These are phyloP conservation scores for Colletotrichum sp. DNA, from an alignment of 2,329 filamentous ascomycete genomes.

Conservation along the genomic window DNA sequence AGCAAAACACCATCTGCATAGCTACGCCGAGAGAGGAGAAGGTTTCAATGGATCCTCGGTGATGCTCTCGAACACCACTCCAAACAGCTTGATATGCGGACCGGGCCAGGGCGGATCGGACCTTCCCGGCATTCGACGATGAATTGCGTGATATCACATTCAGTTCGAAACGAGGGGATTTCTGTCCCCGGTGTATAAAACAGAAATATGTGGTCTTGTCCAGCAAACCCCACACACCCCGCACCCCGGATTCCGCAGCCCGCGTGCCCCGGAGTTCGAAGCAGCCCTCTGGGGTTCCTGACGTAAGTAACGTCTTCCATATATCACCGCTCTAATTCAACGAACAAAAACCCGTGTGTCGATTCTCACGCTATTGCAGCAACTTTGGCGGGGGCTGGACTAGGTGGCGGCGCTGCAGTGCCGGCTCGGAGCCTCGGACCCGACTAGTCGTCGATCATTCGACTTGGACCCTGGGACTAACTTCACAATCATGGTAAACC, in stretches of 20 bases:
- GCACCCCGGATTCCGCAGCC: background rate
- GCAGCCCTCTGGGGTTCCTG: background rate
- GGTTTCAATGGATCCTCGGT: background rate
- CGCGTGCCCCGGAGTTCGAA: background rate
- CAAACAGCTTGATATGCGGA: background rate
- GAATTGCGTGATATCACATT: background rate
- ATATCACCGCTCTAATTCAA: background rate
- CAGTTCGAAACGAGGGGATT: background rate
- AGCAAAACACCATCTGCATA: background rate
- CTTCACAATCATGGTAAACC: background rate
- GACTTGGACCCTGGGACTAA: background rate
- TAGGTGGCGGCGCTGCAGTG: background rate
- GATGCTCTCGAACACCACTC: background rate
- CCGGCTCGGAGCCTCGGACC: background rate
- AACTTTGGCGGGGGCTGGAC: background rate
- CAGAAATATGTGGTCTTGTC: background rate
- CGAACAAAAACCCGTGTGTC: background rate
- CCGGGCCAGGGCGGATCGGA: background rate
- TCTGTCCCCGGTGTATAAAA: background rate
- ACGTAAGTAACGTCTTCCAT: rapidly evolving
- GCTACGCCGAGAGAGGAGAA: background rate
- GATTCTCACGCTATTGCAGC: background rate
- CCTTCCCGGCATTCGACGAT: background rate
- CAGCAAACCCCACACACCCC: background rate
- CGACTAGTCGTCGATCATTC: background rate